These are phyloP conservation scores for Candida qinlingensis DNA, from an alignment of 805 yeast species.

Conservation along the genomic window DNA sequence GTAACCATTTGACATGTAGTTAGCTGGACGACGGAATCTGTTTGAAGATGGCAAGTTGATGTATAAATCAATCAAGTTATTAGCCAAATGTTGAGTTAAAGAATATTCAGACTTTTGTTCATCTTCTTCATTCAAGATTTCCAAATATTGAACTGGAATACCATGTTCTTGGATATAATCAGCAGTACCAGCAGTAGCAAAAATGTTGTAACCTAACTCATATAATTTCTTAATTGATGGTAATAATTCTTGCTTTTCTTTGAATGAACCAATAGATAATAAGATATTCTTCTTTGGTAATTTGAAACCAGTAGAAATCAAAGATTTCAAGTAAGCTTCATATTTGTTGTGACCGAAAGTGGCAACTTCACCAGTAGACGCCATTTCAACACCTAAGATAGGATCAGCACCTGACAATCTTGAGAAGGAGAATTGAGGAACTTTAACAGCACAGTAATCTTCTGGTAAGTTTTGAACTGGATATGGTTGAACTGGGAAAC, in stretches of 20 bases:
- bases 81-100: constrained; percentile 91
- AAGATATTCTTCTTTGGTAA: constrained; percentile 92
- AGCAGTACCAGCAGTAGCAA: constrained; percentile 99
- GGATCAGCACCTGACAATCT: constrained; percentile 98
- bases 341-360: constrained; percentile 93
- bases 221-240: constrained; percentile 79
- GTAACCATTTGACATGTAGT: constrained; percentile 96
- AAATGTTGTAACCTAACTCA: constrained; percentile 82
- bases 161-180: constrained; percentile 95
- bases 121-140: constrained; percentile 68
- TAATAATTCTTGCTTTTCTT: constrained; percentile 89
- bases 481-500: constrained; percentile 80
- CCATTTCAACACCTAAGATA: constrained; percentile 97
- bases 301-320: constrained; percentile 92
- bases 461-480: constrained; percentile 87
- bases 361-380: constrained; percentile 98
- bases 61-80: constrained; percentile 92
- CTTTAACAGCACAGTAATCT: constrained; percentile 93
- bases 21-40: constrained; percentile 98
- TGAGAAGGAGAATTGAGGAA: constrained; percentile 96
- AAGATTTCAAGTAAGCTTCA: constrained; percentile 93
- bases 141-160: constrained; percentile 91
- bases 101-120: constrained; percentile 91
- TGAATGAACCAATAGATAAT: constrained; percentile 92
- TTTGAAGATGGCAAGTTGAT: constrained; percentile 95